Percentiles rank a stretch among this genome's conserved stretches.
phyloP scores from a whole-genome alignment of 2,329 filamentous ascomycete genomes.

The Aspergillus costaricaensis region DNA sequence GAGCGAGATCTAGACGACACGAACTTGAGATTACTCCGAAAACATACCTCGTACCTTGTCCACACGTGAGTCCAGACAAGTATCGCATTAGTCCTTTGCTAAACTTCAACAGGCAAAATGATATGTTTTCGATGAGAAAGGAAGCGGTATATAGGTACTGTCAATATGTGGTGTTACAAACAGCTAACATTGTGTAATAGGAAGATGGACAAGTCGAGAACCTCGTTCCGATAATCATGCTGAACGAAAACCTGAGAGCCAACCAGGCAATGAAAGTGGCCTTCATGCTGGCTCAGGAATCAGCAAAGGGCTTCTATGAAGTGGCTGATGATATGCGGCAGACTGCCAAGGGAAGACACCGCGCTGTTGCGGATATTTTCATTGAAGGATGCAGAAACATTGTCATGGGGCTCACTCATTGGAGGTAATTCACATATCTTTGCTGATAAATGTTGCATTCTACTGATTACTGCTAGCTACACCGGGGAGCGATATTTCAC shows the following conservation, averaged over 20 bases:
- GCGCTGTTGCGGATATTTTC: no score
- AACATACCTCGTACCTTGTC: slow-evolving; percentile 15
- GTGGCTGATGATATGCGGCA: no score
- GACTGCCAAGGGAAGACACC: no score
- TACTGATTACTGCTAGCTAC: no score
- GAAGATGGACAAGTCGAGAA: slow-evolving; percentile 4
- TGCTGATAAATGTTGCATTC: no score
- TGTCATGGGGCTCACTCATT: no score
- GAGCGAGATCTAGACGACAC: background rate
- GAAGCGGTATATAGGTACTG: slow-evolving; percentile 3
- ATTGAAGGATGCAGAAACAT: no score
- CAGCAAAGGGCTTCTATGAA: background rate
- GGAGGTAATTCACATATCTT: no score
- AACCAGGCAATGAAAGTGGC: background rate
- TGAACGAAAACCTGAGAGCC: background rate
- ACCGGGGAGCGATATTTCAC: no score
- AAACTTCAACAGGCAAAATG: slow-evolving; percentile 7
- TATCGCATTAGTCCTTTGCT: background rate
- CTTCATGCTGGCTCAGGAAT: background rate
- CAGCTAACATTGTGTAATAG: background rate
- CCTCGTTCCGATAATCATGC: slow-evolving; percentile 6
- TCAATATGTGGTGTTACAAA: background rate
- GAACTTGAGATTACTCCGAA: slow-evolving; percentile 8
- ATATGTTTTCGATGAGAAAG: slow-evolving; percentile 15
- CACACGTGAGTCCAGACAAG: slow-evolving; percentile 8